These are phyloP conservation scores for Scleroderma bovista DNA, from an alignment of 768 basidiomycete genomes.

Conservation along the genomic window DNA sequence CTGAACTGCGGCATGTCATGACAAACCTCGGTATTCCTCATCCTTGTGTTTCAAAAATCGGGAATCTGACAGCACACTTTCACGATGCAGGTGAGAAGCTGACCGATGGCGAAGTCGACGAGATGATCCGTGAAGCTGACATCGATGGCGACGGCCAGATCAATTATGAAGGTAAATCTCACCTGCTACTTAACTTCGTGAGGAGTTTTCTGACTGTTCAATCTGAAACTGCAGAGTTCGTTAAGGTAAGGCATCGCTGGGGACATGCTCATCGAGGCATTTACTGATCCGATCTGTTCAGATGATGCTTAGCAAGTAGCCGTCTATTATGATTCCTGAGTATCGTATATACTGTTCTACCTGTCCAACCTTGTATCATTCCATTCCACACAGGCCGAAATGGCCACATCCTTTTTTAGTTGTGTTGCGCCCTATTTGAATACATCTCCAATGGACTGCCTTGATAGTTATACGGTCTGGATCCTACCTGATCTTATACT, in stretches of 20 bases:
- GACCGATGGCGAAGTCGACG: conserved; percentile 81
- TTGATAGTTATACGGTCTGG: too few species aligned
- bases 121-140: conserved; percentile 97
- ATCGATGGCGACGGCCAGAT: conserved; percentile 93
- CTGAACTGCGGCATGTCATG: conserved; percentile 90
- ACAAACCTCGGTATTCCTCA: conserved; percentile 65
- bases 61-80: conserved; percentile 2
- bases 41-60: neutral
- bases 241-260: neutral
- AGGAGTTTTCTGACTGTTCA: neutral
- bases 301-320: neutral
- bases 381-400: neutral
- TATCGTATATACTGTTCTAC: neutral
- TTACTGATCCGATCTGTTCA: neutral
- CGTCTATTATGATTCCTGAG: neutral
- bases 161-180: conserved; percentile 67
- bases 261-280: neutral
- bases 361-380: neutral
- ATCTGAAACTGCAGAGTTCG: neutral
- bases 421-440: too few species aligned
- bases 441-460: too few species aligned
- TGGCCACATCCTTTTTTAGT: too few species aligned
- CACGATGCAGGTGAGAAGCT: conserved; percentile 68
- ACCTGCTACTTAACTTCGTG: neutral
- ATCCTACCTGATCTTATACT: too few species aligned